Evolutionary conservation across 2,329 filamentous ascomycete species (phyloP).

Genomic region (Neonectria punicea): DNA sequence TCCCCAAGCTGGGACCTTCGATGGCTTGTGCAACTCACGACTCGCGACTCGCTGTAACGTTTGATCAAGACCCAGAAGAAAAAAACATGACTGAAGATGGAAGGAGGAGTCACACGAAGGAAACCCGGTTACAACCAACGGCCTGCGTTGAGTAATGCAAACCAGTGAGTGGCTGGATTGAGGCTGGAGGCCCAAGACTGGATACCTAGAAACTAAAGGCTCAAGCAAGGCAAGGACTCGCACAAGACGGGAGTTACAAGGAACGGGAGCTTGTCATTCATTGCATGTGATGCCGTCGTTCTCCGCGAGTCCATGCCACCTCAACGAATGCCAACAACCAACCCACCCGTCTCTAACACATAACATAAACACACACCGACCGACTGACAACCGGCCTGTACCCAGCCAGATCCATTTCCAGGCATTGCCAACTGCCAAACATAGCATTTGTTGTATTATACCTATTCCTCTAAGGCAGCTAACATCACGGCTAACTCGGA

Average conservation of each 20-base stretch:
- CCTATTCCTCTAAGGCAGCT: too few species aligned
- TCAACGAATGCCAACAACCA: neutral
- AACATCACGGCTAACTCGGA: neutral
- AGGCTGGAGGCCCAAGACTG: neutral
- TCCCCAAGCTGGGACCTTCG: too few species aligned
- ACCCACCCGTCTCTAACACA: conserved; percentile 21
- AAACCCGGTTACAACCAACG: neutral
- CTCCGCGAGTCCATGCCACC: neutral
- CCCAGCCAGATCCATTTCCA: neutral
- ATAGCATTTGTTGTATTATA: neutral
- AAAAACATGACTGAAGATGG: neutral
- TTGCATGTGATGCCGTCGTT: neutral
- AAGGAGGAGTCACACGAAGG: neutral
- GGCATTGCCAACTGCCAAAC: conserved; percentile 5
- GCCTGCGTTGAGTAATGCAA: neutral
- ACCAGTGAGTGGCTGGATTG: neutral
- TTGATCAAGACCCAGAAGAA: neutral
- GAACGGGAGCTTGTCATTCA: neutral
- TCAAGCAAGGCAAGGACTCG: too few species aligned
- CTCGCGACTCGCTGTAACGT: neutral
- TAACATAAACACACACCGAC: conserved; percentile 11
- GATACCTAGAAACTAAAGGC: too few species aligned
- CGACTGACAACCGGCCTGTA: conserved; percentile 2
- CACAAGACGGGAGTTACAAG: neutral
- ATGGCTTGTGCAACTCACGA: neutral